Conservation (phyloP, 1,284 basidiomycete genomes). For the Heliocybe sulcata region DNA sequence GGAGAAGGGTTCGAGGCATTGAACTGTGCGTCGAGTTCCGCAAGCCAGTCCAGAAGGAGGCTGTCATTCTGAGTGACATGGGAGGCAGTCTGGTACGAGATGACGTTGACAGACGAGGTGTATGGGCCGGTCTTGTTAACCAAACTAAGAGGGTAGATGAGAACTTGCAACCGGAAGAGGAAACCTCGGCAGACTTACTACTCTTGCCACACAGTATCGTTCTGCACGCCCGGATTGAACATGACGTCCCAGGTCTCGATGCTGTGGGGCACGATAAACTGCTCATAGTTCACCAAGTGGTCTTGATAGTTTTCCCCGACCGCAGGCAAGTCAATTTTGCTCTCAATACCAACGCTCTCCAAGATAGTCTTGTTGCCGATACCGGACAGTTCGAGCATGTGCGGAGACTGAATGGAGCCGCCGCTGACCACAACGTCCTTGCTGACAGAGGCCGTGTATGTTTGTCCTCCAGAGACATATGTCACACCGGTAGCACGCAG, state of each 20-base stretch:
- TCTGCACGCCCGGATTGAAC: neutral
- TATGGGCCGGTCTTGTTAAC: neutral
- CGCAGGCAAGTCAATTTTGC: constrained; percentile 22
- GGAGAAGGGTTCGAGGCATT: neutral
- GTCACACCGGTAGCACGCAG: constrained; percentile 10
- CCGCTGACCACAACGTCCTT: constrained; percentile 25
- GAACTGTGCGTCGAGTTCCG: neutral
- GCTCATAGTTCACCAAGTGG: constrained; percentile 20
- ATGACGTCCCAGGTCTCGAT: neutral
- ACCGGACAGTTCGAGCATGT: constrained; percentile 34
- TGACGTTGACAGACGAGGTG: neutral
- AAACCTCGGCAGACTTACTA: neutral
- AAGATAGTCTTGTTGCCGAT: constrained; percentile 28
- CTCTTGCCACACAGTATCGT: neutral
- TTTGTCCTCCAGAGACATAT: constrained; percentile 8
- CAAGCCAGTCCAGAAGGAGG: neutral
- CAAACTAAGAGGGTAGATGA: neutral
- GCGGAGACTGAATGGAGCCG: constrained; percentile 30
- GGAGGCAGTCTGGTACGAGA: neutral
- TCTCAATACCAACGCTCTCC: constrained; percentile 19
- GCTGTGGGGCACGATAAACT: neutral
- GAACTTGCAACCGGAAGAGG: neutral
- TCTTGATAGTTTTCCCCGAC: constrained; percentile 40
- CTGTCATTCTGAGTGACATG: neutral
- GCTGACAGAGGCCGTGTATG: constrained; percentile 10